phyloP scores from a whole-genome alignment of 805 yeast genomes.

The Sugiyamaella americana region DNA sequence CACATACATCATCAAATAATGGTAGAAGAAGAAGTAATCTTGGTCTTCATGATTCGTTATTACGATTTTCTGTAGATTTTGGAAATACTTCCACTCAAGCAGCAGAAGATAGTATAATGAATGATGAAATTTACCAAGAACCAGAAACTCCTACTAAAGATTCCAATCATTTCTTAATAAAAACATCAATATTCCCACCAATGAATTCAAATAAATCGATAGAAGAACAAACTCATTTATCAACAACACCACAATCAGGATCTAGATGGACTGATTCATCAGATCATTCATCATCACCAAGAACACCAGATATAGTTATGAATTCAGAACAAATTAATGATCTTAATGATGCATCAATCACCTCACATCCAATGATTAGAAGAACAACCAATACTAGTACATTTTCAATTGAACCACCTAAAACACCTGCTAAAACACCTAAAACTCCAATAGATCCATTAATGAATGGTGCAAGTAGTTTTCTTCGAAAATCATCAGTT shows the following conservation, averaged over 20 bases:
- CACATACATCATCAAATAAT: background rate
- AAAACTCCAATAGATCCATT: constrained; percentile 24
- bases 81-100: constrained; percentile 14
- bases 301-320: constrained; percentile 21
- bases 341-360: background rate
- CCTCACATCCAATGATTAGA: constrained; percentile 4
- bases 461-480: constrained; percentile 5
- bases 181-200: no score
- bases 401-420: constrained; percentile 12
- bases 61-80: constrained; percentile 17
- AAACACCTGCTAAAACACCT: constrained; percentile 28
- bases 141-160: constrained; percentile 14
- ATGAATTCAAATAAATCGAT: no score
- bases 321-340: constrained; percentile 1
- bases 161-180: no score
- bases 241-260: background rate
- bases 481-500: constrained; percentile 9
- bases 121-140: constrained; percentile 1
- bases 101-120: constrained; percentile 9
- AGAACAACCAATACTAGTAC: background rate
- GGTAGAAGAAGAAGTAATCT: constrained; percentile 4
- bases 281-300: constrained; percentile 18
- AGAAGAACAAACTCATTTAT: background rate
- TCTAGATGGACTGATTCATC: constrained; percentile 11
- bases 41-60: constrained; percentile 18